A percentile compares a stretch with the other conserved stretches of the same genome.
Evolutionary conservation across 2,329 filamentous ascomycete genomes (phyloP).

Genomic region (Aspergillus sp.): DNA sequence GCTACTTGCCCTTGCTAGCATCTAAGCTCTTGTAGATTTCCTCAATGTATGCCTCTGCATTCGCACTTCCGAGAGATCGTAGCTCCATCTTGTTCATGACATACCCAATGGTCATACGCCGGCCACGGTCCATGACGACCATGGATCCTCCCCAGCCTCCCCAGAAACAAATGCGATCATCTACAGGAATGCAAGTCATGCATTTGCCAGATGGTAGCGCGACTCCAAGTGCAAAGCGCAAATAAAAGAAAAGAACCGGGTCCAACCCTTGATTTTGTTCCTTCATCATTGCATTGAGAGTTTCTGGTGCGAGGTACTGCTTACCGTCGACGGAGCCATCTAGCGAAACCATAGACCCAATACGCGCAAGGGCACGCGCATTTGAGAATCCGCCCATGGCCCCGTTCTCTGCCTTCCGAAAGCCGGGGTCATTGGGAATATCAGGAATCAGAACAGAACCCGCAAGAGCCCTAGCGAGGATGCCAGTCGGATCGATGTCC

Average conservation of each 20-base stretch:
- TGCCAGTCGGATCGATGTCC: background rate
- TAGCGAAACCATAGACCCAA: background rate
- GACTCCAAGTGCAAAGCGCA: background rate
- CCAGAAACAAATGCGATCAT: background rate
- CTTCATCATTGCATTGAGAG: background rate
- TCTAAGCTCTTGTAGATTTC: background rate
- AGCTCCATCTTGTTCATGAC: background rate
- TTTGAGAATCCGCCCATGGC: background rate
- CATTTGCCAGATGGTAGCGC: background rate
- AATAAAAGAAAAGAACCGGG: background rate
- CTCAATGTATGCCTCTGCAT: background rate
- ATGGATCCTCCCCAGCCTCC: background rate
- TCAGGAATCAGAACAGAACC: background rate
- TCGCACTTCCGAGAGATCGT: background rate
- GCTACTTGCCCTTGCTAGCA: background rate
- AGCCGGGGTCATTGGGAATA: background rate
- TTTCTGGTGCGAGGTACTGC: background rate
- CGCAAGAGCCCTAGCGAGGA: background rate
- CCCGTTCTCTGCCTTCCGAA: background rate
- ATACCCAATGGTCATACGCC: background rate
- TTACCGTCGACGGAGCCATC: background rate
- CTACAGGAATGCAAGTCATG: background rate
- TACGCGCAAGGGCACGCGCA: background rate
- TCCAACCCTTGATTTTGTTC: background rate
- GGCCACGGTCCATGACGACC: background rate